Evolutionary conservation across 768 basidiomycete genomes (phyloP).

Genomic region (Termitomyces sp.): DNA sequence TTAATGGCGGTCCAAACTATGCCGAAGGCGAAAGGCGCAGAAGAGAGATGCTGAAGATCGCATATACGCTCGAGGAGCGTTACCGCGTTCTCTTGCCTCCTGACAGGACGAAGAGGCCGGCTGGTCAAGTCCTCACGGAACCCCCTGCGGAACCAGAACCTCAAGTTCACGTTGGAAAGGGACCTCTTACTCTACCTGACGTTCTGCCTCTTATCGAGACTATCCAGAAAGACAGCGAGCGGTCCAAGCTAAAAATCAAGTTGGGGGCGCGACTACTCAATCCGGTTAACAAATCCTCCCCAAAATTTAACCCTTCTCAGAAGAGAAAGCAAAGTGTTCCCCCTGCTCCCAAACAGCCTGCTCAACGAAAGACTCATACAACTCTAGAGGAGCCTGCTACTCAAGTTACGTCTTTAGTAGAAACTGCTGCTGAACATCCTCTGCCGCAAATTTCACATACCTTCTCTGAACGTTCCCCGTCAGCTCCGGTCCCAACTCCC

Average conservation of each 20-base stretch:
- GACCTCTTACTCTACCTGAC: slow-evolving; percentile 24
- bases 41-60: slow-evolving; percentile 70
- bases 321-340: slow-evolving; percentile 18
- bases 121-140: slow-evolving; percentile 14
- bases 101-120: slow-evolving; percentile 41
- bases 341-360: slow-evolving; percentile 15
- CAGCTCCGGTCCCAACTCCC: not conserved
- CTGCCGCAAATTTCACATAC: not conserved
- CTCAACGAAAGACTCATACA: not conserved
- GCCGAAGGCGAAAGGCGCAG: slow-evolving; percentile 73
- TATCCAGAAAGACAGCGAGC: slow-evolving; percentile 26
- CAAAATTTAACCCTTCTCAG: slow-evolving; percentile 19
- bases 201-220: slow-evolving; percentile 18
- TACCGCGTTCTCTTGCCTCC: slow-evolving; percentile 74
- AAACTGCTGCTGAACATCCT: not conserved
- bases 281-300: slow-evolving; percentile 20
- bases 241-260: slow-evolving; percentile 34
- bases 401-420: not conserved
- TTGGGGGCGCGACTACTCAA: slow-evolving; percentile 16
- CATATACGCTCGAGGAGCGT: slow-evolving; percentile 62
- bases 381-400: not conserved
- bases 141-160: slow-evolving; percentile 22
- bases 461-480: not conserved
- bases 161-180: slow-evolving; percentile 16
- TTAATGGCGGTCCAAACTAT: slow-evolving; percentile 33